Percentiles rank a stretch among this genome's conserved stretches.
These are phyloP conservation scores for Juncus effusus DNA, from an alignment of 176 grass and related monocot genomes.

Conservation along the genomic window DNA sequence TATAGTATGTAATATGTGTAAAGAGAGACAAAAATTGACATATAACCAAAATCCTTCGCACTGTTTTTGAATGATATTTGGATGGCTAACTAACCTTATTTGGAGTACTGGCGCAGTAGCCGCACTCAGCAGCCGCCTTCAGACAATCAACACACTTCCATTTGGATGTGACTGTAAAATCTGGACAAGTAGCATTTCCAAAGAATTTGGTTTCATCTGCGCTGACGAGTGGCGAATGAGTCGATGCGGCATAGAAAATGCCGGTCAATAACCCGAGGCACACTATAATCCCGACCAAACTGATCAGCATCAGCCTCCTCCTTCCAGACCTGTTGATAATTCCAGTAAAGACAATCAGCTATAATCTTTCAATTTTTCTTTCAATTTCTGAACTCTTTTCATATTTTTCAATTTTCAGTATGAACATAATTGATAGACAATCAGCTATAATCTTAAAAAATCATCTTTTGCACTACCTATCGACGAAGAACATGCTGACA, in stretches of 20 bases:
- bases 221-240: constrained; percentile 50
- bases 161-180: constrained; percentile 1
- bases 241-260: constrained; percentile 56
- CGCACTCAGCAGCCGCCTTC: constrained; percentile 49
- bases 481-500: constrained; percentile 91
- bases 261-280: constrained; percentile 57
- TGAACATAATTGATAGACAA: too few relatives aligned
- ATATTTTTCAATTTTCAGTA: too few relatives aligned
- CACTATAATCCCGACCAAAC: constrained; percentile 59
- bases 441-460: too few relatives aligned
- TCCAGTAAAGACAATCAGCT: too few relatives aligned
- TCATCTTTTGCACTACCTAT: constrained; percentile 24
- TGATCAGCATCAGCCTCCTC: constrained; percentile 59
- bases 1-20: background rate
- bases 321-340: constrained; percentile 23
- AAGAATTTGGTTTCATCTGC: constrained; percentile 41
- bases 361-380: too few relatives aligned
- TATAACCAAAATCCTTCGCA: background rate
- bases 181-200: constrained; percentile 39
- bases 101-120: constrained; percentile 55
- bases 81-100: constrained; percentile 28
- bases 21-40: background rate
- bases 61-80: background rate
- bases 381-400: too few relatives aligned
- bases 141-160: constrained; percentile 90